Percentiles rank a stretch among this genome's conserved stretches.
These are phyloP conservation scores for Lasiosphaeriaceae sp. DNA, from an alignment of 495 filamentous ascomycete genomes.

Conservation along the genomic window DNA sequence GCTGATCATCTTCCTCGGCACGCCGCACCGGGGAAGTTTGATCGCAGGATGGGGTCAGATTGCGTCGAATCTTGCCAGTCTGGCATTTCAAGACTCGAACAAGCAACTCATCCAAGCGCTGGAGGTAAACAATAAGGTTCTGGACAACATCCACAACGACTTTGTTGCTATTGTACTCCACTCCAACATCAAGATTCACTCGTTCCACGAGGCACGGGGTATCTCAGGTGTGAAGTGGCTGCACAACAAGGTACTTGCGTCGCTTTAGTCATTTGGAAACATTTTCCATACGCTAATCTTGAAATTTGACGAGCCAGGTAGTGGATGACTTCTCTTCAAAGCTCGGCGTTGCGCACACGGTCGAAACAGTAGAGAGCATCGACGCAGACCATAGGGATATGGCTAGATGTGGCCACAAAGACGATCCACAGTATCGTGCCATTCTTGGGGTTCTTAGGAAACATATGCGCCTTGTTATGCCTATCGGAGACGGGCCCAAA, in stretches of 20 bases:
- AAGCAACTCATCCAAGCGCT: constrained; percentile 26
- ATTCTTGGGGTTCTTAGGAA: constrained; percentile 30
- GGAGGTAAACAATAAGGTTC: constrained; percentile 33
- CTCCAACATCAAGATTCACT: constrained; percentile 34
- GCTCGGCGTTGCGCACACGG: constrained; percentile 21
- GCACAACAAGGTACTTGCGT: constrained; percentile 25
- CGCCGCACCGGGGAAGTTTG: constrained; percentile 37
- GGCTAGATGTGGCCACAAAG: constrained; percentile 25
- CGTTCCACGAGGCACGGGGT: constrained; percentile 37
- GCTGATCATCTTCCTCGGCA: constrained; percentile 39
- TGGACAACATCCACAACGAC: constrained; percentile 35
- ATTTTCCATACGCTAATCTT: not conserved
- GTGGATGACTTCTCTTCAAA: constrained; percentile 35
- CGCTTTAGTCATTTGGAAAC: not conserved
- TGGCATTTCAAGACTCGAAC: constrained; percentile 22
- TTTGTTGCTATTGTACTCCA: constrained; percentile 26
- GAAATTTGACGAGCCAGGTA: constrained; percentile 16
- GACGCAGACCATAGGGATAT: constrained; percentile 38
- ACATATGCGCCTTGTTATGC: not conserved
- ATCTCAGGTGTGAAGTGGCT: constrained; percentile 37
- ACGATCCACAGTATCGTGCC: constrained; percentile 29
- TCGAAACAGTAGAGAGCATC: constrained; percentile 37
- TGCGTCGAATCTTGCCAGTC: constrained; percentile 19
- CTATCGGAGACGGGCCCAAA: not conserved
- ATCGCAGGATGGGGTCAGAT: constrained; percentile 31